Base-by-base conservation (phyloP, 345 rosid species). In the Pistacia integerrima region DNA sequence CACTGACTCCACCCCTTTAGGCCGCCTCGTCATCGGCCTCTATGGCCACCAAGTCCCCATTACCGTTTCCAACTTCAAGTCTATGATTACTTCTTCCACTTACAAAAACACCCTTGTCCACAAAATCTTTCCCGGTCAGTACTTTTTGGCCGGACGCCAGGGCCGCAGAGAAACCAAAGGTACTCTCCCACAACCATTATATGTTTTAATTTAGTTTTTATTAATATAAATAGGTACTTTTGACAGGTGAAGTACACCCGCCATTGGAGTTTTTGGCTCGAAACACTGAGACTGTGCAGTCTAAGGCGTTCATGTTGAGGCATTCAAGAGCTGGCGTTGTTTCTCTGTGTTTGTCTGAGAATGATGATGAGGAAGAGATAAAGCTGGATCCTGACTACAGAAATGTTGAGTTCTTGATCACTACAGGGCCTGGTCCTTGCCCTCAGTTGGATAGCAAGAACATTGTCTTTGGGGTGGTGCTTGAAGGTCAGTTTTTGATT, bases 381-480 rank as follows among this genome's bases (percentile, higher is more conserved):
- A 87, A 86, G 88, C 87, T 93, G 5, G 90, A 93, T 64, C 90
- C 95, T 14, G 73, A 89, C 54, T 90, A 91, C 69, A 87, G 98
- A 60, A 93, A 93, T 70, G 97, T 91, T 8, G 98, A 91, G 83
- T 94, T 94, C 86, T 85, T 94, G 86, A 93, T 93, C 58, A 94
- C 93, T 4, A 91, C 97, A 0, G 98, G 98, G 4, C 98, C 97
- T 18, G 98, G 91, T 56, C 95, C 98, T 9, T 91, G 92, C 65
- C 98, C 97, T 1, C 88, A 87, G 79, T 84, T 94, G 69, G 97
- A 93, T 74, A 79, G 61, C 62, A 89, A 85, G 79, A 94, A 93
- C 88, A 90, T 93, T n/a, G 97, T 93, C 12, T 93, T 94, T 16
- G 97, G 98, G n/a, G 83, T 87, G 8, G 98, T 94, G 4, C 97